Conservation (phyloP, 805 yeast species). For the Jamesozyma rosinii region DNA sequence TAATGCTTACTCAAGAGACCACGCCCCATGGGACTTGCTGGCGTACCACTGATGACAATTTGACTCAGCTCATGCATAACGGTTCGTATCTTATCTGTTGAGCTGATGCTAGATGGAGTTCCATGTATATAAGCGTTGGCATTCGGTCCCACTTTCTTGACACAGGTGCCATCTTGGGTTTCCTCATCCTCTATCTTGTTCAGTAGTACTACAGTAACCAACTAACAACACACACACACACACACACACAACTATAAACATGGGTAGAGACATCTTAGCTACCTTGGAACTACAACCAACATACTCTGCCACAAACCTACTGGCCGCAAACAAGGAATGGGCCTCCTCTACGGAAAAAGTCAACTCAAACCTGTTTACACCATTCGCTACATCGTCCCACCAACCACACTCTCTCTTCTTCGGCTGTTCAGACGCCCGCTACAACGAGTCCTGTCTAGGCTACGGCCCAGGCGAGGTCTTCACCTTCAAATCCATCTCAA, state of each 20-base stretch:
- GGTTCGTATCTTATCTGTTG: no score
- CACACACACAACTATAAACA: neutral
- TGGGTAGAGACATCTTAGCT: neutral
- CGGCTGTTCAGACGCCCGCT: conserved; percentile 89
- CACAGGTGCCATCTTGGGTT: no score
- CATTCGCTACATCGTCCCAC: conserved; percentile 5
- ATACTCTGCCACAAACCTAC: conserved; percentile 16
- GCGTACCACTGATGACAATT: no score
- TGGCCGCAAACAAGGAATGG: conserved; percentile 38
- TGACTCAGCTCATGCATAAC: no score
- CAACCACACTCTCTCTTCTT: conserved; percentile 90
- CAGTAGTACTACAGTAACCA: neutral
- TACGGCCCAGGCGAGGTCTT: conserved; percentile 89
- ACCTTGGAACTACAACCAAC: conserved; percentile 1
- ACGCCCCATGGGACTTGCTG: no score
- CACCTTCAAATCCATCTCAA: conserved; percentile 82
- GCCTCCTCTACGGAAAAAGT: conserved; percentile 20
- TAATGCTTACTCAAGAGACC: no score
- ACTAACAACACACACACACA: neutral
- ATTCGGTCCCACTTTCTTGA: no score
- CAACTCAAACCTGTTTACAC: conserved; percentile 45
- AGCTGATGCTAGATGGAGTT: no score
- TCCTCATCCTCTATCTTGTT: neutral
- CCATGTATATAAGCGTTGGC: no score
- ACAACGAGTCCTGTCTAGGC: conserved; percentile 65